These are phyloP conservation scores for Sporothrix globosa DNA, from an alignment of 2,329 filamentous ascomycete genomes.

Conservation along the genomic window DNA sequence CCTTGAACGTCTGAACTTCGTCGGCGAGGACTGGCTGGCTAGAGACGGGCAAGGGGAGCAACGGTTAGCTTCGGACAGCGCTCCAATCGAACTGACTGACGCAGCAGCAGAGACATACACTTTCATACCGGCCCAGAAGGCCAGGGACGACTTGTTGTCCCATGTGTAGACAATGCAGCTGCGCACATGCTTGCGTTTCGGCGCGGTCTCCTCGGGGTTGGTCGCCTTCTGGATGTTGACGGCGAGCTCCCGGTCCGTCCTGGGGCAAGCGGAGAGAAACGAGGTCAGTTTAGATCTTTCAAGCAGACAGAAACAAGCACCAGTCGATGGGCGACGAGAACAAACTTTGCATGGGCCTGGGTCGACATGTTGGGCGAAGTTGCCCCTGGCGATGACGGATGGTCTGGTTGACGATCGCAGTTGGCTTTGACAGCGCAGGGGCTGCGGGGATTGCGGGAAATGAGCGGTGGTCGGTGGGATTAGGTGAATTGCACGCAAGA, in stretches of 20 bases:
- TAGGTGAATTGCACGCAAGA: not conserved
- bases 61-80: not conserved
- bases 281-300: not conserved
- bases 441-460: conserved; percentile 10
- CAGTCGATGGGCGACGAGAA: not conserved
- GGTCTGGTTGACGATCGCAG: conserved; percentile 28
- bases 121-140: conserved; percentile 99
- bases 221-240: conserved; percentile 74
- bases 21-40: conserved; percentile 98
- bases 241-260: conserved; percentile 69
- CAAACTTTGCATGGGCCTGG: conserved; percentile 36
- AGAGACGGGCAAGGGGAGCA: conserved; percentile 18
- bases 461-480: not conserved
- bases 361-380: conserved; percentile 35
- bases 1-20: conserved; percentile 98
- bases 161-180: conserved; percentile 98
- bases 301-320: not conserved
- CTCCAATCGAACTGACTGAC: not conserved
- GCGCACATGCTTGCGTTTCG: conserved; percentile 90
- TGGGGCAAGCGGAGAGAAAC: conserved; percentile 41
- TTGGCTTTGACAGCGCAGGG: not conserved
- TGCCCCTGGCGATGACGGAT: conserved; percentile 26
- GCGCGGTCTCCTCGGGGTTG: conserved; percentile 67
- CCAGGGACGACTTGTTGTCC: conserved; percentile 94
- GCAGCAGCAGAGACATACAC: conserved; percentile 59